phyloP scores from a whole-genome alignment of 2,329 filamentous ascomycete species.

The Fragosphaeria purpurea region DNA sequence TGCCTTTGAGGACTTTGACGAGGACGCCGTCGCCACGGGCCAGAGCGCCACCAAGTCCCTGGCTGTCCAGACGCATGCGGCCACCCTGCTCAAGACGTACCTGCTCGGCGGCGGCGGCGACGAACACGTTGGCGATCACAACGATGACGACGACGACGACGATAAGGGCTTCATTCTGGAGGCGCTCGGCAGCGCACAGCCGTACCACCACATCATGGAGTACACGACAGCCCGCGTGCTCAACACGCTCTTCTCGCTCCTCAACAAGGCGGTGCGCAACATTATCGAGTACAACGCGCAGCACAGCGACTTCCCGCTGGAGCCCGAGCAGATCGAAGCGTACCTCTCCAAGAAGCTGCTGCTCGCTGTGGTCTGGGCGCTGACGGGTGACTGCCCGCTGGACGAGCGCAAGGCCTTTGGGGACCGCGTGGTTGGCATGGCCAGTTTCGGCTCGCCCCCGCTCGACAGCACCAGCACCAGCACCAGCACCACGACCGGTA shows the following conservation, averaged over 20 bases:
- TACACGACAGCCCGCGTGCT: constrained; percentile 86
- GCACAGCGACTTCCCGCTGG: constrained; percentile 87
- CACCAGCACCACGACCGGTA: too few species aligned
- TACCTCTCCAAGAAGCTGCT: constrained; percentile 92
- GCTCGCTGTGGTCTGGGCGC: constrained; percentile 85
- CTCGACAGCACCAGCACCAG: constrained; percentile 54
- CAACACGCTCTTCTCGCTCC: constrained; percentile 84
- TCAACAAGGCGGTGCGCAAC: constrained; percentile 88
- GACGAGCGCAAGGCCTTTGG: constrained; percentile 81
- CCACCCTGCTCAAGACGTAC: constrained; percentile 66
- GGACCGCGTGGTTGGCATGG: constrained; percentile 70
- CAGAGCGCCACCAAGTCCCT: constrained; percentile 70
- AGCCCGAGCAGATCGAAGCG: constrained; percentile 77
- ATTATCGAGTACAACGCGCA: constrained; percentile 94
- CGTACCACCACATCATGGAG: constrained; percentile 95
- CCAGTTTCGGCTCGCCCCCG: constrained; percentile 75
- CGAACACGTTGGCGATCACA: too few species aligned
- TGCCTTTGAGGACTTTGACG: constrained; percentile 89
- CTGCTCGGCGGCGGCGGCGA: constrained; percentile 41
- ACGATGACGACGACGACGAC: too few species aligned
- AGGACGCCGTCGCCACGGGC: constrained; percentile 65
- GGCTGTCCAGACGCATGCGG: constrained; percentile 67
- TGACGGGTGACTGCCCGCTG: constrained; percentile 90
- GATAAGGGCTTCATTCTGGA: constrained; percentile 68
- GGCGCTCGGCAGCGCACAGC: constrained; percentile 63